Percentiles rank a stretch among this genome's conserved stretches.
Evolutionary conservation across 2,329 filamentous ascomycete species (phyloP).

Genomic region (Rugonectria rugulosa): DNA sequence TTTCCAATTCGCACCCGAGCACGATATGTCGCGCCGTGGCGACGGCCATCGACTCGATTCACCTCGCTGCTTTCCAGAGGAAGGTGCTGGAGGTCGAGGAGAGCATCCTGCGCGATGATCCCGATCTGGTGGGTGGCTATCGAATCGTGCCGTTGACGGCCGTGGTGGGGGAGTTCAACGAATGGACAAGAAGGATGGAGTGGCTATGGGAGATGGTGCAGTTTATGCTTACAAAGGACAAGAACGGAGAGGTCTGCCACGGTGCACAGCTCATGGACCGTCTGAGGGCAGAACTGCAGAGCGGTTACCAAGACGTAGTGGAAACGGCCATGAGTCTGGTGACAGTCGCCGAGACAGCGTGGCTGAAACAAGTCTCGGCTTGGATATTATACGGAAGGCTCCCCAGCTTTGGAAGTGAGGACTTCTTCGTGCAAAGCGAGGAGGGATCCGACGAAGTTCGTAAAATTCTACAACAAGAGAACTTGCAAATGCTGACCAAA

Average conservation of each 20-base stretch:
- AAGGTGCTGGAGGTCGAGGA: slow-evolving; percentile 87
- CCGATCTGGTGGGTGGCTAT: slow-evolving; percentile 85
- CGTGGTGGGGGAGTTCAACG: slow-evolving; percentile 84
- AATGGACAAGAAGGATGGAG: slow-evolving; percentile 83
- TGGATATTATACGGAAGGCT: slow-evolving; percentile 92
- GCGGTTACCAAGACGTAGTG: slow-evolving; percentile 88
- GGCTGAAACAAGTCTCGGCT: slow-evolving; percentile 87
- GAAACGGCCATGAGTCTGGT: slow-evolving; percentile 76
- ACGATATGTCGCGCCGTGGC: slow-evolving; percentile 89
- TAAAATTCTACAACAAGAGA: not conserved
- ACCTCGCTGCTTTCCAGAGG: slow-evolving; percentile 81
- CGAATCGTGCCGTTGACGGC: slow-evolving; percentile 91
- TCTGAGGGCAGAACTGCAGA: slow-evolving; percentile 78
- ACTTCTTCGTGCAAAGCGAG: slow-evolving; percentile 80
- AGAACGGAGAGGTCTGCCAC: slow-evolving; percentile 56
- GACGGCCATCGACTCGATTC: slow-evolving; percentile 75
- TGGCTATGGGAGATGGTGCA: slow-evolving; percentile 81
- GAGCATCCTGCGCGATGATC: slow-evolving; percentile 77
- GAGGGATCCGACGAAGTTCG: slow-evolving; percentile 52
- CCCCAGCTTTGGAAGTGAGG: slow-evolving; percentile 77
- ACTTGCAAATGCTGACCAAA: slow-evolving; percentile 9
- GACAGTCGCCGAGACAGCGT: slow-evolving; percentile 83
- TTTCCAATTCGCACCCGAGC: slow-evolving; percentile 76
- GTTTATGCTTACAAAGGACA: slow-evolving; percentile 65
- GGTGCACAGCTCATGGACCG: slow-evolving; percentile 81